Evolutionary conservation across 129 eudicot species (phyloP), one percentile per base, ranked within the genome.

Genomic region (Flaveria trinervia): DNA sequence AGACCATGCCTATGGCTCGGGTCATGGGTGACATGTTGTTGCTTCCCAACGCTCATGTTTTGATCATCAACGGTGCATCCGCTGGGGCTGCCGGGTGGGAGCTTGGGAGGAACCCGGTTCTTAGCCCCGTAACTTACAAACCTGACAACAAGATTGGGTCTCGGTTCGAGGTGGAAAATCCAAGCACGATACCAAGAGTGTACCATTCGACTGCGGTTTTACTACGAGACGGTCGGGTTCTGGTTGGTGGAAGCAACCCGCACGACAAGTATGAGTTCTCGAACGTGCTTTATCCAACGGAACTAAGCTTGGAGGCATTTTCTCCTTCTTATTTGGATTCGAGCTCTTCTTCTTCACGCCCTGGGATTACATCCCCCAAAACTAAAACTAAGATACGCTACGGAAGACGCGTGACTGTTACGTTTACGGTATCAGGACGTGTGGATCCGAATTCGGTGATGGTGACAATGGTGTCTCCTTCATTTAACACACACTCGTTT

Each of bases 211-310:
- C 90, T 1, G 84, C 90, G 0, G 25, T 75, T 17, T 23, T 90
- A 46, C 68, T 90, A 10, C 70, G 88, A 4, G 96, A 90, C 65
- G 92, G 96, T 7, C 82, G 90, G 11, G 81, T 90, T 68, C 73
- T 90, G n/a, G 88, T 90, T 44, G 88, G 89, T 52, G 96, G 90
- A 22, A 85, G 88, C 50, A 93, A 93, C 49, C 92, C 98, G 0
- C 92, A 90, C 15, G 70, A 33, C 6, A 64, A 65, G 16, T 90
- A 93, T 45, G 75, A 83, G 18, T 93, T 93, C 66, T 78, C 86
- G 2, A 82, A 82, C 5, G 90, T 90, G 2, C 67, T 81, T 0
- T 93, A 59, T 9, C 97, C 95, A 0, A 93, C 98, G 0, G 96
- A 93, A 23, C 20, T 93, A 18, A 77, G 92, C 0, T 68, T 93